Conservation (phyloP, 495 filamentous ascomycete genomes). For the Pyrenopolyporus hunteri region DNA sequence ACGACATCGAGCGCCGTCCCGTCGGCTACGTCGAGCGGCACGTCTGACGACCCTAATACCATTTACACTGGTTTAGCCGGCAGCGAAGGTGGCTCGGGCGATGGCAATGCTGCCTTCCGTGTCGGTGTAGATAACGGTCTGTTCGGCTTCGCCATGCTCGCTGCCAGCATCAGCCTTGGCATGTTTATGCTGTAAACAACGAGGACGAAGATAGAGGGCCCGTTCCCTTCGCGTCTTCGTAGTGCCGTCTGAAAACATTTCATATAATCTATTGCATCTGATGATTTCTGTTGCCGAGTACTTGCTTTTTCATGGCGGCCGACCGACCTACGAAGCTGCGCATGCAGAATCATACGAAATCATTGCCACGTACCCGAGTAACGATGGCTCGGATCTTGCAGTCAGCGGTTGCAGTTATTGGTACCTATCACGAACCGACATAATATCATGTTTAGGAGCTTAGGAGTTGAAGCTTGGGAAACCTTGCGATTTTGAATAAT, state of each 20-base stretch:
- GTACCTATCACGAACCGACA: constrained; percentile 4
- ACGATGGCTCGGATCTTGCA: not conserved
- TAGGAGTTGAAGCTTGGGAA: constrained; percentile 15
- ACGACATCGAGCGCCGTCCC: constrained; percentile 54
- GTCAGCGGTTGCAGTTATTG: not conserved
- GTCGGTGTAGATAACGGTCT: constrained; percentile 28
- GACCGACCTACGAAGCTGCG: not conserved
- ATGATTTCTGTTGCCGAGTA: not conserved
- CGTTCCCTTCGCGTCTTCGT: not conserved
- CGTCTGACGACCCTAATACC: constrained; percentile 44
- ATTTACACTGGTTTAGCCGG: constrained; percentile 60
- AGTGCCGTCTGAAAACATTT: not conserved
- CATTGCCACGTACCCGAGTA: not conserved
- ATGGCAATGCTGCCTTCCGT: constrained; percentile 32
- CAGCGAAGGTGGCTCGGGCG: constrained; percentile 20
- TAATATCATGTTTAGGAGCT: constrained; percentile 28
- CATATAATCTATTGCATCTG: not conserved
- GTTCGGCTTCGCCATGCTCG: constrained; percentile 35
- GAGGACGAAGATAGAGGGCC: not conserved
- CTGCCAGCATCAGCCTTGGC: constrained; percentile 38
- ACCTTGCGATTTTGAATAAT: constrained; percentile 25
- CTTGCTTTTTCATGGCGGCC: not conserved
- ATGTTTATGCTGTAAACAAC: constrained; percentile 40
- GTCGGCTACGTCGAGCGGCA: constrained; percentile 47
- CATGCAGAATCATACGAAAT: not conserved